Conservation (phyloP, 2,329 filamentous ascomycete species). For the Fusarium penzigii region DNA sequence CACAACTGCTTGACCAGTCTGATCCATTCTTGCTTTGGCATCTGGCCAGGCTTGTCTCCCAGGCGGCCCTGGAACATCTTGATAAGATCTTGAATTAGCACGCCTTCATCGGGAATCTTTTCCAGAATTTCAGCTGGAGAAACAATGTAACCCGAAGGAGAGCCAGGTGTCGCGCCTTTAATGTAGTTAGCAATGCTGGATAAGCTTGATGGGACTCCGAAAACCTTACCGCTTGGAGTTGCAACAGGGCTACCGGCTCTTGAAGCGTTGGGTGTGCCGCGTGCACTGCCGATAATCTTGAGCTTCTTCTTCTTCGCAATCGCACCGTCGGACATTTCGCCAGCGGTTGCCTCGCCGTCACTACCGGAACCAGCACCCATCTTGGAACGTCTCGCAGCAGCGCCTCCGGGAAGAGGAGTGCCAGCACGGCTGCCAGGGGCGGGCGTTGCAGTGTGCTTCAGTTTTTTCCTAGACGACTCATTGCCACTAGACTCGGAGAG, state of each 20-base stretch:
- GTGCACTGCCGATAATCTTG: conserved; percentile 51
- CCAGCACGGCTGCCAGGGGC: conserved; percentile 55
- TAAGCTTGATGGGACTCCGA: neutral
- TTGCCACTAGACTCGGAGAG: conserved; percentile 90
- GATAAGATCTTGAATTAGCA: conserved; percentile 55
- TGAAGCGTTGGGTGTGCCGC: conserved; percentile 58
- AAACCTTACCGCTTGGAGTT: conserved; percentile 39
- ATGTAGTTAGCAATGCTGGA: conserved; percentile 9
- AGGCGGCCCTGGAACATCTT: conserved; percentile 56
- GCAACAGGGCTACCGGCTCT: conserved; percentile 62
- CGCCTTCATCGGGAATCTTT: conserved; percentile 54
- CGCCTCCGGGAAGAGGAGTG: conserved; percentile 51
- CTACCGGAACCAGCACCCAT: conserved; percentile 62
- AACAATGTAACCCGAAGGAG: conserved; percentile 38
- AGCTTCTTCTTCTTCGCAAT: conserved; percentile 55
- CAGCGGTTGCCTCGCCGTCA: conserved; percentile 71
- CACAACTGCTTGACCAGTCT: conserved; percentile 58
- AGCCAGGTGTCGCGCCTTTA: conserved; percentile 37
- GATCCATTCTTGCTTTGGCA: conserved; percentile 58
- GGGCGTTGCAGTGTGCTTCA: conserved; percentile 61
- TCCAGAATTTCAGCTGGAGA: conserved; percentile 56
- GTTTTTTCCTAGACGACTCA: conserved; percentile 79
- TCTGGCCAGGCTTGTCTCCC: conserved; percentile 51
- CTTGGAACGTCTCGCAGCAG: conserved; percentile 43
- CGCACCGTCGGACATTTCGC: conserved; percentile 63